Percentiles rank a stretch among this genome's conserved stretches.
Conservation (phyloP, 306 rosid genomes). For the Castanea mollissima region DNA sequence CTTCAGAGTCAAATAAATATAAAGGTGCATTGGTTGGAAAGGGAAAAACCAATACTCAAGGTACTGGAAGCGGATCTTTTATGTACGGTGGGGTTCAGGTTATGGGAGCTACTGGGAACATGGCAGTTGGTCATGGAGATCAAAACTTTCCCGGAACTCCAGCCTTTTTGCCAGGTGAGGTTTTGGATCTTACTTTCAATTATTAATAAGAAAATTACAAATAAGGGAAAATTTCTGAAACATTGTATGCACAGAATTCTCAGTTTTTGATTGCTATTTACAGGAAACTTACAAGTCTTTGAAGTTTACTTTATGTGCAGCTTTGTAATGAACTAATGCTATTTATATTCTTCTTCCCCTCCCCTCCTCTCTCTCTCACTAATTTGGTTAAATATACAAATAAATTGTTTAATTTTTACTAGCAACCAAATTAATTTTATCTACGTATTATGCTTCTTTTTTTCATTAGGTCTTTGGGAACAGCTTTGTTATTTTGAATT, state of each 20-base stretch:
- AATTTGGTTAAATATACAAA: neutral
- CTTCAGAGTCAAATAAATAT: conserved; percentile 64
- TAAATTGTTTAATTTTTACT: neutral
- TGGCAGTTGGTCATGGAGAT: conserved; percentile 67
- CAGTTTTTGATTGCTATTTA: neutral
- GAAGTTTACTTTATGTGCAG: neutral
- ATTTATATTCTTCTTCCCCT: neutral
- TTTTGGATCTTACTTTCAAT: conserved; percentile 1
- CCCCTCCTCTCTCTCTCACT: neutral
- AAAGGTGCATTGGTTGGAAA: conserved; percentile 73
- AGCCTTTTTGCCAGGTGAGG: conserved; percentile 82
- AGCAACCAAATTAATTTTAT: neutral
- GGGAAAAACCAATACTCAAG: conserved; percentile 70
- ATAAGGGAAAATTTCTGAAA: neutral
- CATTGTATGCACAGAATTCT: neutral
- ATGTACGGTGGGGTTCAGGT: conserved; percentile 63
- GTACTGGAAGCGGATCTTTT: conserved; percentile 70
- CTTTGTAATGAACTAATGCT: neutral
- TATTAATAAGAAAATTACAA: neutral
- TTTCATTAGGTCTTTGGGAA: neutral
- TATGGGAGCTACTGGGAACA: conserved; percentile 63
- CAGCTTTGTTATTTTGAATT: neutral
- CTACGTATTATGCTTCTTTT: neutral
- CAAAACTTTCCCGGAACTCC: conserved; percentile 63
- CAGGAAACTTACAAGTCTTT: neutral